Conservation (phyloP, 2,329 filamentous ascomycete genomes). For the Zymoseptoria tritici region DNA sequence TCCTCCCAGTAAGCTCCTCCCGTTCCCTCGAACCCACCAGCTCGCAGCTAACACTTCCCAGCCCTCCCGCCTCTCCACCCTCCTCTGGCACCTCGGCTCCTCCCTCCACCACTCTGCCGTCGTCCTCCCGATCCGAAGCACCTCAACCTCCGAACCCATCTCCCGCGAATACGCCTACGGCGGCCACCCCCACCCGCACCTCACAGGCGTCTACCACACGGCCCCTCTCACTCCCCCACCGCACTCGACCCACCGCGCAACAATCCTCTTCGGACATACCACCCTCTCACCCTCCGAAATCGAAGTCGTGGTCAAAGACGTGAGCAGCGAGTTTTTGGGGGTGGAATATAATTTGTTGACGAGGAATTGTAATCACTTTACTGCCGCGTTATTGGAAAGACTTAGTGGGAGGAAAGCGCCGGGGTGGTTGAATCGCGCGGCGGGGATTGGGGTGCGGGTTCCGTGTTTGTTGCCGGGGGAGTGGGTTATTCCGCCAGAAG, state of each 20-base stretch:
- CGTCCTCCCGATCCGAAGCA: constrained; percentile 70
- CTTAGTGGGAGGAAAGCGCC: constrained; percentile 66
- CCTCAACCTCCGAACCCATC: constrained; percentile 67
- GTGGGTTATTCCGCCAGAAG: constrained; percentile 74
- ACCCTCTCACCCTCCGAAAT: constrained; percentile 63
- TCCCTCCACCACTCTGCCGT: constrained; percentile 77
- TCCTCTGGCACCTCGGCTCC: constrained; percentile 70
- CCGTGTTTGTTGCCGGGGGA: constrained; percentile 76
- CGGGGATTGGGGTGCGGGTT: constrained; percentile 71
- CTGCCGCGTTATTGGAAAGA: constrained; percentile 63
- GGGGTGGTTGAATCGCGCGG: constrained; percentile 72
- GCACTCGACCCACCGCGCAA: constrained; percentile 66
- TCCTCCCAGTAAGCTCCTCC: constrained; percentile 26
- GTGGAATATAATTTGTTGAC: constrained; percentile 73
- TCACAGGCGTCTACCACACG: constrained; percentile 80
- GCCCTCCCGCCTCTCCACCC: constrained; percentile 65
- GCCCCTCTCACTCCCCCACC: constrained; percentile 61
- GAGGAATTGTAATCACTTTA: constrained; percentile 59
- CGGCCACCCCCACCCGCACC: constrained; percentile 62
- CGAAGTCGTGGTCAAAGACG: constrained; percentile 57
- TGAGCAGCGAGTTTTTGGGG: constrained; percentile 53
- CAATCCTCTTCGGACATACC: constrained; percentile 73
- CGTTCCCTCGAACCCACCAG: not conserved
- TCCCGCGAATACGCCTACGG: constrained; percentile 78
- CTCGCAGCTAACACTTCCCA: constrained; percentile 30